Conservation (phyloP, 2,329 filamentous ascomycete genomes). For the Ceratocystis cubensis region DNA sequence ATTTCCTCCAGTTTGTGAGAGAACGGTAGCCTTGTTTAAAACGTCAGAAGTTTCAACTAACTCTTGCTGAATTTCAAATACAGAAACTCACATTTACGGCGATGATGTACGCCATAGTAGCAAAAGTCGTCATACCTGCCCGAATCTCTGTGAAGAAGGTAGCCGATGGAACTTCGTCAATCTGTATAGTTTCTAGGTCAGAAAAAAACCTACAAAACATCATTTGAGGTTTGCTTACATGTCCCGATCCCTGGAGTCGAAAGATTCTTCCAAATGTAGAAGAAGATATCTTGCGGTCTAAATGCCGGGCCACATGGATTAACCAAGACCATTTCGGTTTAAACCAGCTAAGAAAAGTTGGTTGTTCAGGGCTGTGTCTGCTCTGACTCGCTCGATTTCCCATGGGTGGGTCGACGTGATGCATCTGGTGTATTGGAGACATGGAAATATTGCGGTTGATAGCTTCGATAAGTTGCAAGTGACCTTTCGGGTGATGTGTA, state of each 20-base stretch:
- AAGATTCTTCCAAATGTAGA: conserved; percentile 45
- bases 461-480: background rate
- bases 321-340: conserved; percentile 12
- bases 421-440: conserved; percentile 19
- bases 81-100: conserved; percentile 46
- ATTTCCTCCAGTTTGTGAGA: conserved; percentile 63
- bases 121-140: conserved; percentile 67
- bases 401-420: conserved; percentile 17
- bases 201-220: background rate
- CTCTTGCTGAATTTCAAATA: background rate
- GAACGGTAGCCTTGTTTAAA: conserved; percentile 48
- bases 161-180: conserved; percentile 52
- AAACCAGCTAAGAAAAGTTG: conserved; percentile 19
- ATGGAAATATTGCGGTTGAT: background rate
- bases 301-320: conserved; percentile 12
- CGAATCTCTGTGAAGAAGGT: conserved; percentile 67
- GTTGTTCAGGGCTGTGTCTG: background rate
- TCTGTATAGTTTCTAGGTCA: conserved; percentile 32
- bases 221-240: conserved; percentile 36
- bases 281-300: conserved; percentile 26
- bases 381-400: background rate
- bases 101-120: conserved; percentile 78
- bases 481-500: background rate
- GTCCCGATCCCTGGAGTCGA: conserved; percentile 51
- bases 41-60: background rate